These are phyloP conservation scores for Epichloe festucae DNA, from an alignment of 2,329 filamentous ascomycete species.

Conservation along the genomic window DNA sequence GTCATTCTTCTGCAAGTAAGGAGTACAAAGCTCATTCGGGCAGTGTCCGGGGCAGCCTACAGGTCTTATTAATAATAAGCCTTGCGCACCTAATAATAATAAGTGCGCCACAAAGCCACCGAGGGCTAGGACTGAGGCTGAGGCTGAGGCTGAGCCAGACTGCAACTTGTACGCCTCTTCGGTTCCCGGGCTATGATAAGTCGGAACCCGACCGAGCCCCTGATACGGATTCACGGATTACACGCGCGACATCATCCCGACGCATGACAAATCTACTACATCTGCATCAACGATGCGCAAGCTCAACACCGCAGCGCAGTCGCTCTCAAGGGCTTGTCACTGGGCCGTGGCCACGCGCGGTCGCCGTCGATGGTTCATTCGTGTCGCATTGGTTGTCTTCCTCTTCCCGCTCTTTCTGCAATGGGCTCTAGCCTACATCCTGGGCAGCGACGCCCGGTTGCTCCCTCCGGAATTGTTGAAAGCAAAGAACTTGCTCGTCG, in stretches of 20 bases:
- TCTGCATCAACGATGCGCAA: constrained; percentile 2
- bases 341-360: constrained; percentile 10
- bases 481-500: constrained; percentile 23
- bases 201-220: no score
- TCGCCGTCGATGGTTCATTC: constrained; percentile 10
- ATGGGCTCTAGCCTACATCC: constrained; percentile 21
- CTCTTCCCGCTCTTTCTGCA: constrained; percentile 20
- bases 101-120: background rate
- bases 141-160: no score
- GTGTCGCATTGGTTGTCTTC: constrained; percentile 5
- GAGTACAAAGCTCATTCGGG: background rate
- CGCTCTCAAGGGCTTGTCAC: constrained; percentile 6
- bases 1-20: background rate
- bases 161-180: background rate
- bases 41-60: background rate
- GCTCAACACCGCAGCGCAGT: constrained; percentile 4
- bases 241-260: background rate
- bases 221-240: no score
- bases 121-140: background rate
- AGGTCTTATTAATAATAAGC: no score
- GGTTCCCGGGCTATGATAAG: background rate
- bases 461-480: constrained; percentile 20
- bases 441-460: constrained; percentile 23
- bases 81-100: no score
- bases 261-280: background rate